A percentile compares a stretch with the other conserved stretches of the same genome.
phyloP scores from a whole-genome alignment of 106 monocot genomes.

The Acanthochlamys bracteata region DNA sequence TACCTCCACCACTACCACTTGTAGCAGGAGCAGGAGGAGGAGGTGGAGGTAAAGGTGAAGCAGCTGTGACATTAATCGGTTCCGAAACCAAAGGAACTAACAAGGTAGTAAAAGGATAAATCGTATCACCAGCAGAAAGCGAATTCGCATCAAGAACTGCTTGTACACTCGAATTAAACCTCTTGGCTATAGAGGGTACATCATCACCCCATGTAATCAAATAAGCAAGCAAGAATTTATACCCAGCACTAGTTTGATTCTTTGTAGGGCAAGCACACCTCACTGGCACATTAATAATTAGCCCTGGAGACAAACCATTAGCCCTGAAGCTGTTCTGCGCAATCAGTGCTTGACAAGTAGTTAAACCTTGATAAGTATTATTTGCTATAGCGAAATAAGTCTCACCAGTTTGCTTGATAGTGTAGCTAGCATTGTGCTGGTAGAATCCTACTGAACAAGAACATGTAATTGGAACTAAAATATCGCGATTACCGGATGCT shows the following conservation, averaged over 20 bases:
- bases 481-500: constrained; percentile 17
- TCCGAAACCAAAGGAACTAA: constrained; percentile 41
- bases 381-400: constrained; percentile 60
- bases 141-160: constrained; percentile 43
- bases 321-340: constrained; percentile 49
- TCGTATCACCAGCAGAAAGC: constrained; percentile 8
- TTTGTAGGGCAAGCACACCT: constrained; percentile 73
- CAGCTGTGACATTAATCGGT: constrained; percentile 22
- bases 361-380: constrained; percentile 69
- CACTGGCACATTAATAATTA: constrained; percentile 36
- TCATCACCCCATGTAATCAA: constrained; percentile 33
- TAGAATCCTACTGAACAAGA: constrained; percentile 22
- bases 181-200: constrained; percentile 26
- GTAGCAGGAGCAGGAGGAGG: constrained; percentile 4
- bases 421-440: constrained; percentile 63
- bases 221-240: constrained; percentile 56
- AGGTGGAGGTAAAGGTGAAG: constrained; percentile 1
- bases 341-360: constrained; percentile 84
- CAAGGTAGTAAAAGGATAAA: constrained; percentile 64
- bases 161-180: constrained; percentile 21
- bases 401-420: constrained; percentile 18
- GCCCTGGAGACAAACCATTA: constrained; percentile 16
- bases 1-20: not conserved
- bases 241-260: constrained; percentile 36
- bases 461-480: constrained; percentile 42